Conservation (phyloP, 2,329 filamentous ascomycete species). For the Aureobasidium sp. region DNA sequence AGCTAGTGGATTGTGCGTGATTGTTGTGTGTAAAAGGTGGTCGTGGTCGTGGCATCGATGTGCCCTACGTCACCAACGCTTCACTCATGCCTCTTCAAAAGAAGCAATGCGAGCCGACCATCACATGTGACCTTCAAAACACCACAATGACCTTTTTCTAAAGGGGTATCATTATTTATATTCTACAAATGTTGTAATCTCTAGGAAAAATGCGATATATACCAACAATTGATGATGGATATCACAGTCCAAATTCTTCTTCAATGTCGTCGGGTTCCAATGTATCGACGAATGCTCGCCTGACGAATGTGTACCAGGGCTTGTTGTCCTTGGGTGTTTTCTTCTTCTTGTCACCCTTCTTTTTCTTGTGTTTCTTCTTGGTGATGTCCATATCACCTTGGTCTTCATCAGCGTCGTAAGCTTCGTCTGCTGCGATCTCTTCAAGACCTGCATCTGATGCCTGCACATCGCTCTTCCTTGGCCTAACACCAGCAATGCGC, state of each 20-base stretch:
- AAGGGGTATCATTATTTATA: neutral
- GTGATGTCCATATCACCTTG: slow-evolving; percentile 24
- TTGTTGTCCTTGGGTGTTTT: slow-evolving; percentile 52
- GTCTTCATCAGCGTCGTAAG: slow-evolving; percentile 25
- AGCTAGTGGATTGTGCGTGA: neutral
- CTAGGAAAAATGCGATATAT: neutral
- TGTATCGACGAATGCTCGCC: slow-evolving; percentile 72
- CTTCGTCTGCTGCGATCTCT: slow-evolving; percentile 22
- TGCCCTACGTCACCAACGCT: neutral
- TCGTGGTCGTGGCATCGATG: neutral
- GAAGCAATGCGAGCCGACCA: slow-evolving; percentile 1
- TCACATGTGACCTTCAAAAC: neutral
- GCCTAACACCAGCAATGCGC: slow-evolving; percentile 57
- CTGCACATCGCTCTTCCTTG: slow-evolving; percentile 23
- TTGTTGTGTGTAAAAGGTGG: neutral
- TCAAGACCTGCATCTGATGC: slow-evolving; percentile 15
- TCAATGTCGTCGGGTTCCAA: slow-evolving; percentile 58
- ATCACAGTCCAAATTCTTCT: slow-evolving; percentile 30
- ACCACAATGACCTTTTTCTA: no score
- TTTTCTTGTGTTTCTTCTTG: slow-evolving; percentile 29
- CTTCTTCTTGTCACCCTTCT: slow-evolving; percentile 35
- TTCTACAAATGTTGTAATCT: neutral
- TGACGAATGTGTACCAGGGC: slow-evolving; percentile 70
- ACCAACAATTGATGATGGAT: neutral
- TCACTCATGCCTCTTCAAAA: neutral